phyloP scores from a whole-genome alignment of 768 basidiomycete species.

The Auricularia cornea region DNA sequence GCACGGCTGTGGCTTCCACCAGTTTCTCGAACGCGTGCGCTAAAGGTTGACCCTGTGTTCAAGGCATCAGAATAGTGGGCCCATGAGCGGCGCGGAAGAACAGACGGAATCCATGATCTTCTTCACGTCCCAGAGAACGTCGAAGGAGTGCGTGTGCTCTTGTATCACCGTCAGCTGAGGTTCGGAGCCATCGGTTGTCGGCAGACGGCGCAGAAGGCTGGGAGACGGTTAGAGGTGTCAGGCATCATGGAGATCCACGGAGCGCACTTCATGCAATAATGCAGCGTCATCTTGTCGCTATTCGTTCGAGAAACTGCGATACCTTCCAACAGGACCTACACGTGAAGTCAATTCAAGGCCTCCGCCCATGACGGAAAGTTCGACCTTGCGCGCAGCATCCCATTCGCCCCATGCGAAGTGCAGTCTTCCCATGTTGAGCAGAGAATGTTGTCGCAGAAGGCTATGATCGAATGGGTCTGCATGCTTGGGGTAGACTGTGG shows the following conservation, averaged over 20 bases:
- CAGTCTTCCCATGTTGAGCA: constrained; percentile 69
- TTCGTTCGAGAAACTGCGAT: constrained; percentile 67
- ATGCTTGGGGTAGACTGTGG: no score
- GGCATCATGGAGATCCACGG: constrained; percentile 1
- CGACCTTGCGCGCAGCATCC: constrained; percentile 59
- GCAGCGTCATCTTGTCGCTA: constrained; percentile 62
- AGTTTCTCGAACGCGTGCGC: constrained; percentile 61
- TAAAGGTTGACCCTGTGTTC: constrained; percentile 57
- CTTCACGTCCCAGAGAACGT: constrained; percentile 66
- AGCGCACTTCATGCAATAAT: constrained; percentile 68
- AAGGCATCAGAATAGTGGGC: neutral
- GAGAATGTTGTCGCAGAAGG: constrained; percentile 69
- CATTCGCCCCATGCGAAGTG: constrained; percentile 66
- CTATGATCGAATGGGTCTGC: no score
- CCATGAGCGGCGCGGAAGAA: neutral
- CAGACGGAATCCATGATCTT: constrained; percentile 55
- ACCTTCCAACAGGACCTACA: constrained; percentile 65
- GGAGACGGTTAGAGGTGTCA: constrained; percentile 2
- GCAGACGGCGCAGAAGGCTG: constrained; percentile 68
- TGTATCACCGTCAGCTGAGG: constrained; percentile 65
- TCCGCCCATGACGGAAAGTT: constrained; percentile 4
- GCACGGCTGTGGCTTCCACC: constrained; percentile 54
- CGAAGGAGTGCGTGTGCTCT: constrained; percentile 64
- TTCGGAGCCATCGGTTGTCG: constrained; percentile 34
- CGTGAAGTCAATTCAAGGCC: neutral